Base-by-base conservation (phyloP, 768 basidiomycete genomes). In the Xerocomellus chrysenteron region DNA sequence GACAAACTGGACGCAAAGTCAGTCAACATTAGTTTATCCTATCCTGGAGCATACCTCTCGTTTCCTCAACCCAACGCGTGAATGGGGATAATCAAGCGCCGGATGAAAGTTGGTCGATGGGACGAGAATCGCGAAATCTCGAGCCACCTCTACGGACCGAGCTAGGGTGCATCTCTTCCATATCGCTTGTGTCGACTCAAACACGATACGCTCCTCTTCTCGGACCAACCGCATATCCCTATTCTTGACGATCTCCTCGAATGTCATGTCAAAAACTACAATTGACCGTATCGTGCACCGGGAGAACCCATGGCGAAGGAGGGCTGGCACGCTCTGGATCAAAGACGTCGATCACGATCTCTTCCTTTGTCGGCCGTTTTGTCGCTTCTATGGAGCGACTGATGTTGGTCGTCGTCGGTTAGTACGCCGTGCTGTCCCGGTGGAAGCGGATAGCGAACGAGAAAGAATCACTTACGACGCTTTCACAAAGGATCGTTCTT, bases 31-130 rank as follows among this genome's bases (percentile, higher is more conserved):
- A 4, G 39, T 24, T n/a, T 9, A n/a, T 10, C 26, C 32, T 12
- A 30, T 36, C 10, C 13, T 26, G n/a, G 19, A 57, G 28, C 28
- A 9, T 16, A 56, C 53, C 32, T 47, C 50, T 49, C n/a, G 54
- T 1, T 41, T n/a, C 14, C 54, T 42, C 2, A 1, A 8, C 8
- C 17, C 28, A 21, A 30, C 6, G 4, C 1, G 17, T 26, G 47
- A 30, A 44, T 2, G 35, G 5, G 40, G 11, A 13, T 44, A 52
- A n/a, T 67, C 58, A n/a, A 56, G 14, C 8, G 43, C 55, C 0
- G 56, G 56, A 7, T 63, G 59, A 12, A 55, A 65, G 45, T 65
- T 62, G 2, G 63, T 62, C 24, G 37, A 61, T 8, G 63, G 60
- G 7, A 62, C 45, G 14, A 65, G 41, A 26, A 61, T 32, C 24